A percentile compares a stretch with the other conserved stretches of the same genome.
phyloP scores from a whole-genome alignment of 2,329 filamentous ascomycete genomes.

The Xylaria sp. region DNA sequence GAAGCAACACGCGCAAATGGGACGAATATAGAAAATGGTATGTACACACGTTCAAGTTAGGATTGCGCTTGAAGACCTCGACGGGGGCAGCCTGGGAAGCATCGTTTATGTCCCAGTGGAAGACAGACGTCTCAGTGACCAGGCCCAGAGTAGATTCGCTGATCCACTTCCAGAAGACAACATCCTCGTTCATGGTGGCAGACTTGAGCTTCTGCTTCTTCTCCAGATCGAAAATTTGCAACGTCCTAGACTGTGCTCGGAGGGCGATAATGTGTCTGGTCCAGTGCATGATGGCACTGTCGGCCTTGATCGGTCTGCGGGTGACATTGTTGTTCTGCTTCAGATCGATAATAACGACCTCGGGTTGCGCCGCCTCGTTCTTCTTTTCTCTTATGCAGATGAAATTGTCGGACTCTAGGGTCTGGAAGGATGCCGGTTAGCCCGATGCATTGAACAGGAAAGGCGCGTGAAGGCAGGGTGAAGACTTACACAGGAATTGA shows the following conservation, averaged over 20 bases:
- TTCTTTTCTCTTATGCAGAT: slow-evolving; percentile 97
- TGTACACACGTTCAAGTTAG: slow-evolving; percentile 76
- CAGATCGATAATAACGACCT: slow-evolving; percentile 96
- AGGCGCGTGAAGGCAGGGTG: slow-evolving; percentile 17
- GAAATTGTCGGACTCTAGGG: slow-evolving; percentile 95
- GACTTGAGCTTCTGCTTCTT: slow-evolving; percentile 97
- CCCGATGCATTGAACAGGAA: slow-evolving; percentile 13
- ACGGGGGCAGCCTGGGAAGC: slow-evolving; percentile 74
- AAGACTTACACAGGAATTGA: slow-evolving; percentile 78
- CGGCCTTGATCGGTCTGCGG: slow-evolving; percentile 93
- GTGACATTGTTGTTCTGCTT: slow-evolving; percentile 97
- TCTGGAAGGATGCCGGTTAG: slow-evolving; percentile 57
- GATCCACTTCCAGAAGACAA: slow-evolving; percentile 99
- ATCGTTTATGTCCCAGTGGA: slow-evolving; percentile 98
- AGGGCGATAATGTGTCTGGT: slow-evolving; percentile 93
- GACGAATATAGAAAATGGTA: not conserved
- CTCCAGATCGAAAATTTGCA: slow-evolving; percentile 96
- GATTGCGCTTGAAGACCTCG: slow-evolving; percentile 93
- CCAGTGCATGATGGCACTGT: slow-evolving; percentile 99
- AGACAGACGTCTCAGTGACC: slow-evolving; percentile 88
- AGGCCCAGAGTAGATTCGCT: slow-evolving; percentile 85
- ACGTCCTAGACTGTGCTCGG: slow-evolving; percentile 88
- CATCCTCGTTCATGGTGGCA: slow-evolving; percentile 93
- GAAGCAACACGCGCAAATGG: not conserved
- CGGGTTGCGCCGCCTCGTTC: slow-evolving; percentile 78